Evolutionary conservation across 345 rosid genomes (phyloP), one percentile per base, ranked within the genome.

Genomic region (Odontarrhena argentea): DNA sequence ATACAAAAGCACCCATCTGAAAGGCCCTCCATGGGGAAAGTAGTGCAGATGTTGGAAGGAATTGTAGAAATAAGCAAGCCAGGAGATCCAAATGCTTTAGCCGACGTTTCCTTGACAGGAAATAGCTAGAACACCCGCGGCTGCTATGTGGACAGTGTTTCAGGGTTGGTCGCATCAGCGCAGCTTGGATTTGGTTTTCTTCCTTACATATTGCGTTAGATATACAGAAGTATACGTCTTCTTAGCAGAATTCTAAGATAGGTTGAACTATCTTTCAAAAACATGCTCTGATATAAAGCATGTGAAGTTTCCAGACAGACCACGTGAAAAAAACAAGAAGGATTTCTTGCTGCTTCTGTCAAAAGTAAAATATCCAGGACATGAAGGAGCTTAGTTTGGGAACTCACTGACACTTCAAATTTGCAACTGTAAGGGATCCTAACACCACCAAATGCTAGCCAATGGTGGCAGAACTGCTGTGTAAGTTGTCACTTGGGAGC

Each of bases 31-130:
- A 85, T 83, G 89, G 78, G 87, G 49, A 79, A 66, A 49, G 79
- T 85, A 4, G 86, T 85, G 60, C 83, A 73, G 72, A 81, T 83
- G 90, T 74, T 87, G 1, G 87, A 87, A 51, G 87, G 89, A 55
- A 70, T 83, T 4, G 25, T 58, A 6, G 84, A 81, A 55, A 79
- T 81, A 42, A 79, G 75, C 70, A 77, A 32, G 45, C 89, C 89
- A 0, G 84, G 84, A 1, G 77, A 83, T 35, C 87, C 85, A 1
- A 78, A 76, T 47, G 59, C 75, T 1, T 44, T 71, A 9, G 67
- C 73, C 0, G 85, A 81, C 65, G 77, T 32, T 5, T 32, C 36
- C 6, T 0, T 32, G 0, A 32, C 36, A 32, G 7, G 36, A 32
- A 32, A 32, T 32, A 32, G 36, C 36, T 32, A 32, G 7, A 4